A percentile compares a stretch with the other conserved stretches of the same genome.
Conservation (phyloP, 345 rosid species). For the Syzygium aqueum region DNA sequence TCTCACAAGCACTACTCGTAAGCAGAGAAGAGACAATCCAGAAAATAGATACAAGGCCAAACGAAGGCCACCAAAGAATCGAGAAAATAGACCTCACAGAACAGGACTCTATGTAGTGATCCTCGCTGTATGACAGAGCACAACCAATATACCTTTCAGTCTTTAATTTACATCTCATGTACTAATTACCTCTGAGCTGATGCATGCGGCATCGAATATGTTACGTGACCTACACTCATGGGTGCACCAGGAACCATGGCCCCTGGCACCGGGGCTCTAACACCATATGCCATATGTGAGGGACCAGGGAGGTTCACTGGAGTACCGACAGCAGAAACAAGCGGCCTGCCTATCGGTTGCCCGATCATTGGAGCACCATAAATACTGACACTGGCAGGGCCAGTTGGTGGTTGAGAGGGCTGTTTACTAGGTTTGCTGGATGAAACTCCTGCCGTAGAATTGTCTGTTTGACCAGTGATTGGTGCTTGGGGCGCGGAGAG, state of each 20-base stretch:
- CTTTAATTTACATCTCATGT: neutral
- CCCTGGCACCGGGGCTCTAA: slow-evolving; percentile 58
- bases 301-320: slow-evolving; percentile 76
- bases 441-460: slow-evolving; percentile 38
- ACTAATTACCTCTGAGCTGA: slow-evolving; percentile 58
- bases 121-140: neutral
- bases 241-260: slow-evolving; percentile 72
- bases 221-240: slow-evolving; percentile 57
- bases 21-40: neutral
- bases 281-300: slow-evolving; percentile 68
- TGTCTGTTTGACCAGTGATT: slow-evolving; percentile 80
- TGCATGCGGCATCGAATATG: slow-evolving; percentile 66
- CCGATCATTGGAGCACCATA: slow-evolving; percentile 70
- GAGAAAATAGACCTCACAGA: neutral
- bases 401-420: slow-evolving; percentile 35
- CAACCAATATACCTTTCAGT: neutral
- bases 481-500: slow-evolving; percentile 66
- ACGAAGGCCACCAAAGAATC: neutral
- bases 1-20: neutral
- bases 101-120: neutral
- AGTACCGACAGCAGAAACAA: slow-evolving; percentile 88
- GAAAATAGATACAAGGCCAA: neutral
- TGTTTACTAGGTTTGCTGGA: slow-evolving; percentile 57
- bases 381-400: slow-evolving; percentile 36
- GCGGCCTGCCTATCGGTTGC: slow-evolving; percentile 75